Evolutionary conservation across 1,284 basidiomycete species (phyloP).

Genomic region (Malassezia brasiliensis): DNA sequence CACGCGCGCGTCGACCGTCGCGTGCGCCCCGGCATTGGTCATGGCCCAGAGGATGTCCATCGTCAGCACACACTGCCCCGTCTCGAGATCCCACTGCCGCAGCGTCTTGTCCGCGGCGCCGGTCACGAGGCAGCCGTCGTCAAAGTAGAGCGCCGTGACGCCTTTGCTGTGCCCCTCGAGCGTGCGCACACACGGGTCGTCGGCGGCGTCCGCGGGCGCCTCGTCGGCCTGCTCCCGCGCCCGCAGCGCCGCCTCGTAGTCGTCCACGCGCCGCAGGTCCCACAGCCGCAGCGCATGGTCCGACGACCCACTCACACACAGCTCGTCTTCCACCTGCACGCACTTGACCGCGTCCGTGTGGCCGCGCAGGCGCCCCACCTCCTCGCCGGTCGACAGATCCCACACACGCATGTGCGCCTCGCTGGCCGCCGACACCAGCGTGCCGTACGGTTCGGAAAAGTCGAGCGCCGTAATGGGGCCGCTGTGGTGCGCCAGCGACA

Average conservation of each 20-base stretch:
- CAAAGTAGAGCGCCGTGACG: slow-evolving; percentile 87
- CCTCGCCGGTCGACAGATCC: slow-evolving; percentile 62
- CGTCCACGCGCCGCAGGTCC: slow-evolving; percentile 43
- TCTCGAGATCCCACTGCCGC: slow-evolving; percentile 92
- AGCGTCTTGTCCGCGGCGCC: slow-evolving; percentile 97
- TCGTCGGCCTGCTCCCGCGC: slow-evolving; percentile 49
- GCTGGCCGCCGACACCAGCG: slow-evolving; percentile 65
- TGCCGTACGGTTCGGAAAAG: slow-evolving; percentile 92
- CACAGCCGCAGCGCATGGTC: slow-evolving; percentile 61
- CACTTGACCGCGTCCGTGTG: slow-evolving; percentile 60
- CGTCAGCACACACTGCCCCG: slow-evolving; percentile 92
- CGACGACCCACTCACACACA: slow-evolving; percentile 80
- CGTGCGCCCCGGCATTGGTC: slow-evolving; percentile 60
- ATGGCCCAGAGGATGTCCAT: slow-evolving; percentile 99
- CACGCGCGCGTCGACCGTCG: background rate
- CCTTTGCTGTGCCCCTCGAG: slow-evolving; percentile 86
- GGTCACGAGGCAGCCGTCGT: slow-evolving; percentile 85
- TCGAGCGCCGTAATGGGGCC: slow-evolving; percentile 79
- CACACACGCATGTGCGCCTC: slow-evolving; percentile 64
- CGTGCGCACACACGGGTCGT: slow-evolving; percentile 60
- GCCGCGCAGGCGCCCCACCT: slow-evolving; percentile 40
- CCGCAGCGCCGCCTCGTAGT: slow-evolving; percentile 30
- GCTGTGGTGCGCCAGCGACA: slow-evolving; percentile 75
- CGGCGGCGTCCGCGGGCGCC: slow-evolving; percentile 36
- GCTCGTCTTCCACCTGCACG: slow-evolving; percentile 81